Conservation (phyloP, 1,139 yeast genomes). For the Candida gigantensis region DNA sequence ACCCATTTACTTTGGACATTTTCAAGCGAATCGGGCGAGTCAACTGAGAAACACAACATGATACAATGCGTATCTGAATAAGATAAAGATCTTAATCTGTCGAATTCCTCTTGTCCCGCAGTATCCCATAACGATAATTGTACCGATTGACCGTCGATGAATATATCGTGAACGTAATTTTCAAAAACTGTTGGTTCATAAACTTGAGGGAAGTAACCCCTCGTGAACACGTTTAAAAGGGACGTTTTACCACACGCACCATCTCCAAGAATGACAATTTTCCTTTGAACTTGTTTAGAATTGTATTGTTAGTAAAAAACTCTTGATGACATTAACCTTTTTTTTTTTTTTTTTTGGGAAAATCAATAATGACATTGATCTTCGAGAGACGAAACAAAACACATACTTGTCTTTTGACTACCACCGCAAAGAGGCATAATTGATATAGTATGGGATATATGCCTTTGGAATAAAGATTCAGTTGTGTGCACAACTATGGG, state of each 20-base stretch:
- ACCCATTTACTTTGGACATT: constrained; percentile 96
- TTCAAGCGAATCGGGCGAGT: constrained; percentile 90
- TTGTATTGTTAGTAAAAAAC: constrained; percentile 4
- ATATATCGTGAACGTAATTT: constrained; percentile 95
- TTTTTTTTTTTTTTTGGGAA: neutral
- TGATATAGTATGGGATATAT: no score
- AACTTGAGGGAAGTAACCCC: constrained; percentile 98
- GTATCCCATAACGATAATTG: constrained; percentile 97
- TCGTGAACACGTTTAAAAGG: constrained; percentile 86
- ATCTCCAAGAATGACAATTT: constrained; percentile 94
- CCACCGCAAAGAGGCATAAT: constrained; percentile 73
- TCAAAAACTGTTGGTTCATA: constrained; percentile 98
- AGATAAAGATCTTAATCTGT: constrained; percentile 42
- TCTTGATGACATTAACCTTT: neutral
- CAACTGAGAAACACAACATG: constrained; percentile 94
- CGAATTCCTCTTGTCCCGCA: constrained; percentile 99
- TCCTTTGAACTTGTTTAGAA: constrained; percentile 60
- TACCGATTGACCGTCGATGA: constrained; percentile 91
- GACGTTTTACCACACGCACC: constrained; percentile 72
- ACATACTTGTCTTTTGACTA: constrained; percentile 61
- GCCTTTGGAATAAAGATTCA: no score
- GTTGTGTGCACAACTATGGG: neutral
- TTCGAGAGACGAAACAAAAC: no score
- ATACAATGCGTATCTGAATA: constrained; percentile 96
- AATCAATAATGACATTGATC: neutral